Evolutionary conservation across 202 grass and related monocot genomes (phyloP), one percentile per base, ranked within the genome.

Genomic region (Dendrocalamus latiflorus): DNA sequence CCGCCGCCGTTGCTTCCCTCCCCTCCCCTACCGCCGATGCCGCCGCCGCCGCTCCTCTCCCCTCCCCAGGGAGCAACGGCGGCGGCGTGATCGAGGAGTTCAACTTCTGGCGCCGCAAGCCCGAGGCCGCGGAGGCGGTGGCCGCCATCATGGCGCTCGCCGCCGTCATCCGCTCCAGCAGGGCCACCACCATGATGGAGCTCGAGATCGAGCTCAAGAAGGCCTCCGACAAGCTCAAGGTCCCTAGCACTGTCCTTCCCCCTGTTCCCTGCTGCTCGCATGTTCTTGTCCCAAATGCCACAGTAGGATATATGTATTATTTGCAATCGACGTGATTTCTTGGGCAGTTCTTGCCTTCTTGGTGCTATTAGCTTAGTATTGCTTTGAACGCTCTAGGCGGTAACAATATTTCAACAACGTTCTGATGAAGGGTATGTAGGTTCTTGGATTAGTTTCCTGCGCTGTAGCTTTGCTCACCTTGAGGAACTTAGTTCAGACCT

Each of bases 191-290:
- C 89, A 98, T 98, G 93, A 95, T 95, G 89, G 95, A 98, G 80
- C 93, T 98, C 68, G 95, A 98, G 78, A 98, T 98, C 72, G 95
- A 98, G 66, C 93, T 98, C 77, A 98, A 95, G 91, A 98, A 93
- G 84, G 93, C 93, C 0, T 98, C 95, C 33, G 88, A 93, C 56
- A 95, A 87, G 22, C 91, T 98, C 56, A 98, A 98, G 90, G 95
- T 98, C 51, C 21, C 5, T 54, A 12, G 10, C 20, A 11, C 18
- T 1, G 22, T 15, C 10, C 7, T n/a, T 34, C 41, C 14, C 15
- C 16, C 5, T 45, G 14, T 71, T 68, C 49, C 16, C 0, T 17
- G 3, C 10, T 14, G 13, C 43, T 65, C 18, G 1, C 26, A 9
- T 44, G 47, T 58, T 44, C 48, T 16, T 77, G 7, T 56, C 62